A percentile compares a stretch with the other conserved stretches of the same genome.
Conservation (phyloP, 768 basidiomycete species). For the Xanthoconium purpureum region DNA sequence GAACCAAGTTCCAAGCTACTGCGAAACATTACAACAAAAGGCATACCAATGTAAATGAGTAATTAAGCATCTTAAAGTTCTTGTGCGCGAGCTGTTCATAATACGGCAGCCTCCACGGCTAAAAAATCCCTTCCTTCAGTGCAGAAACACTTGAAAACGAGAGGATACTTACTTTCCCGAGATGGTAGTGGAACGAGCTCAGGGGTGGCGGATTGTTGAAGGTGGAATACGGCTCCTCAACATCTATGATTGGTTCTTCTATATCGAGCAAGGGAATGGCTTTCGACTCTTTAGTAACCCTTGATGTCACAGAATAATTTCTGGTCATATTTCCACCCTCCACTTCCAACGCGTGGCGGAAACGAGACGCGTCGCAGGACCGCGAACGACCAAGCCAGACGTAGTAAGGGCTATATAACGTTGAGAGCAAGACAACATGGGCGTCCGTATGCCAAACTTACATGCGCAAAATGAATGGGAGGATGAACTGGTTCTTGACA, state of each 20-base stretch:
- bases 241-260: slow-evolving; percentile 36
- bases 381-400: slow-evolving; percentile 74
- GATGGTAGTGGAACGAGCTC: slow-evolving; percentile 63
- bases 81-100: slow-evolving; percentile 67
- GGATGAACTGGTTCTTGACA: slow-evolving; percentile 64
- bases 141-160: neutral
- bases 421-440: neutral
- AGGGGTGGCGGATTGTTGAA: slow-evolving; percentile 48
- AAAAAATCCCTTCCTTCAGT: slow-evolving; percentile 3
- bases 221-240: too few relatives aligned
- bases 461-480: slow-evolving; percentile 68
- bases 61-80: slow-evolving; percentile 60
- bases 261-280: slow-evolving; percentile 41
- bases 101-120: slow-evolving; percentile 69
- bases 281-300: slow-evolving; percentile 35
- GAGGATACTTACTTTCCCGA: slow-evolving; percentile 38
- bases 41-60: slow-evolving; percentile 59
- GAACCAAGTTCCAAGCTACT: neutral
- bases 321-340: slow-evolving; percentile 60
- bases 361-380: slow-evolving; percentile 52
- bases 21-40: neutral
- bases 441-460: too few relatives aligned
- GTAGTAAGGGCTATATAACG: slow-evolving; percentile 55
- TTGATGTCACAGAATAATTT: slow-evolving; percentile 39
- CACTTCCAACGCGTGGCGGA: slow-evolving; percentile 58